These are phyloP conservation scores for Salix caprea DNA, from an alignment of 345 rosid species.

Conservation along the genomic window DNA sequence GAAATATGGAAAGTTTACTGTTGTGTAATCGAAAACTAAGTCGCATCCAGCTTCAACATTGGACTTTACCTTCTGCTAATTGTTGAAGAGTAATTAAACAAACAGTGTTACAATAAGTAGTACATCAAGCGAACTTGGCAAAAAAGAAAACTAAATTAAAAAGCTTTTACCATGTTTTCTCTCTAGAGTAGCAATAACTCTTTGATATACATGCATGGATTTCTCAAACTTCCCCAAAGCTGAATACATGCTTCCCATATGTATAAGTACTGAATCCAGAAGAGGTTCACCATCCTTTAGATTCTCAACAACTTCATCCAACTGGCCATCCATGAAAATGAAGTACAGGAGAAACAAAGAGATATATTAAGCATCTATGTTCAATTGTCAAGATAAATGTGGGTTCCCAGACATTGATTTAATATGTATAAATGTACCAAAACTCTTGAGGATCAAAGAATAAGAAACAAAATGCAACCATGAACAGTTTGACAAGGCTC, in stretches of 20 bases:
- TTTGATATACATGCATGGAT: conserved; percentile 47
- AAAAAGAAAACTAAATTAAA: neutral
- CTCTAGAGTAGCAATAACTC: conserved; percentile 52
- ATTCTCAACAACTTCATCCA: conserved; percentile 48
- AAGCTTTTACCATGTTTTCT: conserved; percentile 46
- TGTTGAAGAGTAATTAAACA: neutral
- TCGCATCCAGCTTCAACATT: neutral
- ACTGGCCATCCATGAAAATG: conserved; percentile 40
- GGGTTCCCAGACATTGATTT: neutral
- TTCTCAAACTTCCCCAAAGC: conserved; percentile 58
- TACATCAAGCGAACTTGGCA: neutral
- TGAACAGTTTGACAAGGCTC: neutral
- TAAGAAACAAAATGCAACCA: neutral
- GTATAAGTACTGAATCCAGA: conserved; percentile 67
- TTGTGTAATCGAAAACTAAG: neutral
- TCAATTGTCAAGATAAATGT: neutral
- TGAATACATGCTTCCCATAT: conserved; percentile 80
- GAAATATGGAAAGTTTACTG: neutral
- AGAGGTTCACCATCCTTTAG: conserved; percentile 50
- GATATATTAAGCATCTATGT: conserved; percentile 4
- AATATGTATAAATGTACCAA: neutral
- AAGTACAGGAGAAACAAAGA: conserved; percentile 16
- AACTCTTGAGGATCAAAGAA: neutral
- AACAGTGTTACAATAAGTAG: neutral
- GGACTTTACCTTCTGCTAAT: neutral